Evolutionary conservation across 192 early-diverging fungal genomes (phyloP).

Genomic region (Coemansia sp.): DNA sequence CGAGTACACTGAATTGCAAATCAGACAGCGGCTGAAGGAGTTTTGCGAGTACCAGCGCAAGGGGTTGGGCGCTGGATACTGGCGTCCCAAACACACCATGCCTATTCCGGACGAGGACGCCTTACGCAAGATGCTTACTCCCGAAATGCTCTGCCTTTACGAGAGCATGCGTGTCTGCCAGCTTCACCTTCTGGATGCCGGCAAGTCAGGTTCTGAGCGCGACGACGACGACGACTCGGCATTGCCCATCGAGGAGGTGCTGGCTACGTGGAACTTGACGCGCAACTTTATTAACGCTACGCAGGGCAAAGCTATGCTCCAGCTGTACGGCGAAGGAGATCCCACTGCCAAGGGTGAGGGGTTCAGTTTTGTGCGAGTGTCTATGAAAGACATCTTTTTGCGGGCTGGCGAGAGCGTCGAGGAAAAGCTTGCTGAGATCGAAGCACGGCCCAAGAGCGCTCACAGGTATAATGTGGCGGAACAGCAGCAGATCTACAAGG

Average conservation of each 20-base stretch:
- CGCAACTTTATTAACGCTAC: constrained; percentile 95
- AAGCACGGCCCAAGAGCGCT: constrained; percentile 76
- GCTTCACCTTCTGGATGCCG: constrained; percentile 87
- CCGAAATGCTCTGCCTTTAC: constrained; percentile 93
- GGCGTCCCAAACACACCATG: constrained; percentile 79
- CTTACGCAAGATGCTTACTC: constrained; percentile 86
- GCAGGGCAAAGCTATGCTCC: constrained; percentile 92
- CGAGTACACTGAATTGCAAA: constrained; percentile 80
- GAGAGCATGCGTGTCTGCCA: constrained; percentile 94
- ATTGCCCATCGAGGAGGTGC: constrained; percentile 86
- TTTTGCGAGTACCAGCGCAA: constrained; percentile 93
- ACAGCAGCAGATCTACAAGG: constrained; percentile 91
- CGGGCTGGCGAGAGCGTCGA: constrained; percentile 81
- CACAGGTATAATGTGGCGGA: constrained; percentile 90
- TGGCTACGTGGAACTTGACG: constrained; percentile 95
- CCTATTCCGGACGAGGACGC: constrained; percentile 84
- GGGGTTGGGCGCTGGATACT: constrained; percentile 83
- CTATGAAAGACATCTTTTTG: constrained; percentile 97
- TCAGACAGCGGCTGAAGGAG: constrained; percentile 94
- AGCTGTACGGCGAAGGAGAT: constrained; percentile 95
- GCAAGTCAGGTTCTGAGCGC: constrained; percentile 68
- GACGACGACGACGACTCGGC: constrained; percentile 70
- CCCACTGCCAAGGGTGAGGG: constrained; percentile 94
- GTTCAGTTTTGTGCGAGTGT: constrained; percentile 96
- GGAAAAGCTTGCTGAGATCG: constrained; percentile 82